Evolutionary conservation across 805 yeast genomes (phyloP), one percentile per base, ranked within the genome.

Genomic region (Ogataea allantospora): DNA sequence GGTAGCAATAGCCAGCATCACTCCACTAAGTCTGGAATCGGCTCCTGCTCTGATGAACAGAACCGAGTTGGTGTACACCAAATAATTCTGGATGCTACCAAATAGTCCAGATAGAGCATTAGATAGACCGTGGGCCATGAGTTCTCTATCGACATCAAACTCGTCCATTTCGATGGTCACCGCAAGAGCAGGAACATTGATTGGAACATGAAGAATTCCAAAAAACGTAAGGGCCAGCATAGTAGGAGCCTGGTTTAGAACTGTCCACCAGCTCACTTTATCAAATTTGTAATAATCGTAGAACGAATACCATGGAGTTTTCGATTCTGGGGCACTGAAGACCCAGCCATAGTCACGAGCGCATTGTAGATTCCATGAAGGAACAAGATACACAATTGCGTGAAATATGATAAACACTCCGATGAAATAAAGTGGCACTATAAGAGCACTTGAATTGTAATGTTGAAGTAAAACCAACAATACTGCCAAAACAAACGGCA

Each of bases 161-260:
- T 81, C 80, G 60, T 85, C 93, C 74, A 85, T 82, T 3, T 87
- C 86, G 1, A 87, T 75, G 5, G 95, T 83, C 12, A 89, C 93
- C 0, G 98, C 97, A 31, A 93, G 70, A 0, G 99, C 98, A 1
- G 99, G 99, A 10, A 93, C 97, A 58, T 93, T 93, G 43, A 93
- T 93, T 4, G 99, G 99, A 8, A 93, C 99, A 54, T 93, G 99
- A 38, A 93, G 66, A 26, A 93, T 83, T 9, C 99, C 99, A 55
- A 93, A 93, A 57, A 93, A 93, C 0, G 98, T 89, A 47, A 93
- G 68, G 0, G 99, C 99, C 38, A 91, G 65, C 96, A 93, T 93
- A 2, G 95, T 83, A 5, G 99, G 99, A 13, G 88, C 44, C 53
- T 88, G 87, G 37, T 71, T 65, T 2, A 78, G 32, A 17, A 93